Percentiles rank a stretch among this genome's conserved stretches.
phyloP scores from a whole-genome alignment of 1,139 yeast genomes.

The Kurtzmaniella natalensis region DNA sequence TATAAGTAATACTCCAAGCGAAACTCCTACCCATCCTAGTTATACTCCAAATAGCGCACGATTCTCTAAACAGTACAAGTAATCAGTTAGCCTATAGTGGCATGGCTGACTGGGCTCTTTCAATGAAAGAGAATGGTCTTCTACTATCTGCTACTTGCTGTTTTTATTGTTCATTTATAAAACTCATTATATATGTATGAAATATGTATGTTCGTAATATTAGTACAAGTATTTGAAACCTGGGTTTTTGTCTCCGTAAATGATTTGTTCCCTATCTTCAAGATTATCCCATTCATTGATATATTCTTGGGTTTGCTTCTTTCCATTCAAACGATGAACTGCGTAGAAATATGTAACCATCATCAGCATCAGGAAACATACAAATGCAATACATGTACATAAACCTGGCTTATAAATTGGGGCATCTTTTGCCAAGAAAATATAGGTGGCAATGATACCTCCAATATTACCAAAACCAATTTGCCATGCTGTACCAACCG shows the following conservation, averaged over 20 bases:
- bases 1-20: no score
- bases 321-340: conserved; percentile 36
- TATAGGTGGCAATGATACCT: conserved; percentile 68
- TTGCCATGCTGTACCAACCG: conserved; percentile 72
- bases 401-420: conserved; percentile 60
- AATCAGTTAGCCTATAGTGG: no score
- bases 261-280: conserved; percentile 43
- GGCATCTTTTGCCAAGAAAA: conserved; percentile 53
- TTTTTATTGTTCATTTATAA: no score
- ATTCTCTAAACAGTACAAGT: no score
- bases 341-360: conserved; percentile 40
- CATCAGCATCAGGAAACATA: conserved; percentile 45
- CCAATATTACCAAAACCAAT: conserved; percentile 83
- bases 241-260: conserved; percentile 68
- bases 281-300: conserved; percentile 40
- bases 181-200: no score
- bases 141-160: no score
- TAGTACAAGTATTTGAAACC: conserved; percentile 41
- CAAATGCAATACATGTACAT: conserved; percentile 48
- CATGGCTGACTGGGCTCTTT: no score
- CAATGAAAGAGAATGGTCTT: no score
- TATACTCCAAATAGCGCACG: no score
- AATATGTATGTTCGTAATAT: no score
- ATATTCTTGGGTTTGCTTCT: conserved; percentile 34
- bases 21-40: no score